A percentile compares a stretch with the other conserved stretches of the same genome.
These are phyloP conservation scores for Exsudoporus frostii DNA, from an alignment of 768 basidiomycete species.

Conservation along the genomic window DNA sequence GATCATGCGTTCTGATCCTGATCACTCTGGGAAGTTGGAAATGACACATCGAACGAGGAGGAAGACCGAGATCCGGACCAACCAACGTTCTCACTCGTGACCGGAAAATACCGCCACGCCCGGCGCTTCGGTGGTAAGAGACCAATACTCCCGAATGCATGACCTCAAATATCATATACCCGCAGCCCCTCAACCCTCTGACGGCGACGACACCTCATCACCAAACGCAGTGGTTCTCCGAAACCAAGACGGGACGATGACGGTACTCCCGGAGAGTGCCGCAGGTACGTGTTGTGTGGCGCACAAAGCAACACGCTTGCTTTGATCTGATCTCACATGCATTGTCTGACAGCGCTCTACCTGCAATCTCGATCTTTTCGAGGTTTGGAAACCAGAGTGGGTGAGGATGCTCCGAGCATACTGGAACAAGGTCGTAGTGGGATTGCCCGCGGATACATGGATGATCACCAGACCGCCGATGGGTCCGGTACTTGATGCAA, in stretches of 20 bases:
- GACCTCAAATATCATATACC: conserved; percentile 1
- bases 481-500: neutral
- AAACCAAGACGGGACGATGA: conserved; percentile 60
- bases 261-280: conserved; percentile 59
- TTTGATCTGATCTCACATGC: conserved; percentile 3
- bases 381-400: conserved; percentile 76
- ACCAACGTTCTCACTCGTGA: conserved; percentile 82
- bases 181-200: conserved; percentile 11
- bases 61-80: conserved; percentile 58
- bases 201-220: conserved; percentile 21
- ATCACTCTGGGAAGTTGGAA: conserved; percentile 3
- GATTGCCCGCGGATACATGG: conserved; percentile 82
- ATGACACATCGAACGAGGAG: conserved; percentile 18
- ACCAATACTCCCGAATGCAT: neutral
- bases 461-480: conserved; percentile 32
- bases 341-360: conserved; percentile 52
- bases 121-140: conserved; percentile 56
- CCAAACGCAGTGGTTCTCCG: conserved; percentile 53
- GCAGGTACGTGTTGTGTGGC: conserved; percentile 51
- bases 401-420: conserved; percentile 73
- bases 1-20: neutral
- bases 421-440: conserved; percentile 90
- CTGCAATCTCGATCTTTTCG: conserved; percentile 71
- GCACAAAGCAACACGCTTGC: neutral
- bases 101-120: conserved; percentile 79